phyloP scores from a whole-genome alignment of 352 stramenopile genomes.

The Globisporangium barbulae region DNA sequence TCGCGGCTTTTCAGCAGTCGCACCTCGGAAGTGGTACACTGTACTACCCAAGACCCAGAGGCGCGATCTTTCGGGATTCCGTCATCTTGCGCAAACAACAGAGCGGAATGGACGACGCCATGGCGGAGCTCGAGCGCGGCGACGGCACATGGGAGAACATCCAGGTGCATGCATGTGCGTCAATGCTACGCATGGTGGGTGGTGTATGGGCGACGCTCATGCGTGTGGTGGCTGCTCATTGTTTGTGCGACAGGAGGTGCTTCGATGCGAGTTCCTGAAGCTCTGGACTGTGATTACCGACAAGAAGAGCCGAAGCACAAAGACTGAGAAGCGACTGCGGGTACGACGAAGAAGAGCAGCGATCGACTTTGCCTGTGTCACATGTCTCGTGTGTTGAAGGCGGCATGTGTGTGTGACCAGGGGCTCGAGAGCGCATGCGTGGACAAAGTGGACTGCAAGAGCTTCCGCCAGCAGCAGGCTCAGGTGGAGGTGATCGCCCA shows the following conservation, averaged over 20 bases:
- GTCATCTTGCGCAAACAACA: not conserved
- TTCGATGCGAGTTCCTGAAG: constrained; percentile 39
- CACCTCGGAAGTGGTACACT: not conserved
- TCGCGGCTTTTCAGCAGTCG: not conserved
- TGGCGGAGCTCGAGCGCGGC: constrained; percentile 37
- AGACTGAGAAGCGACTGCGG: constrained; percentile 15
- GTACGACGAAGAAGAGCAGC: not conserved
- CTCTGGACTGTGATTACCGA: constrained; percentile 27
- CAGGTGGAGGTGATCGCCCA: constrained; percentile 42
- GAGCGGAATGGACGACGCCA: constrained; percentile 11
- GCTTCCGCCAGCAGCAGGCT: constrained; percentile 21
- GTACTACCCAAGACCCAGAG: not conserved
- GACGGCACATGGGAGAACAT: constrained; percentile 70
- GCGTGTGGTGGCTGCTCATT: not conserved
- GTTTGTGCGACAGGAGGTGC: constrained; percentile 31
- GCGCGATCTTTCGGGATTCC: not conserved
- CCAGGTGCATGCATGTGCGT: constrained; percentile 26
- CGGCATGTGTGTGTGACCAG: constrained; percentile 9
- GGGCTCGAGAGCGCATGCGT: constrained; percentile 5
- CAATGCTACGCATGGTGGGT: not conserved
- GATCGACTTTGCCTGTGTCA: not conserved
- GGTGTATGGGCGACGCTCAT: not conserved
- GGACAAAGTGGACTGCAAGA: constrained; percentile 2
- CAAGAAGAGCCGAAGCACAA: constrained; percentile 22
- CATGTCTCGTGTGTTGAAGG: not conserved